phyloP scores from a whole-genome alignment of 1,139 yeast genomes.

The Pichia cactophila region DNA sequence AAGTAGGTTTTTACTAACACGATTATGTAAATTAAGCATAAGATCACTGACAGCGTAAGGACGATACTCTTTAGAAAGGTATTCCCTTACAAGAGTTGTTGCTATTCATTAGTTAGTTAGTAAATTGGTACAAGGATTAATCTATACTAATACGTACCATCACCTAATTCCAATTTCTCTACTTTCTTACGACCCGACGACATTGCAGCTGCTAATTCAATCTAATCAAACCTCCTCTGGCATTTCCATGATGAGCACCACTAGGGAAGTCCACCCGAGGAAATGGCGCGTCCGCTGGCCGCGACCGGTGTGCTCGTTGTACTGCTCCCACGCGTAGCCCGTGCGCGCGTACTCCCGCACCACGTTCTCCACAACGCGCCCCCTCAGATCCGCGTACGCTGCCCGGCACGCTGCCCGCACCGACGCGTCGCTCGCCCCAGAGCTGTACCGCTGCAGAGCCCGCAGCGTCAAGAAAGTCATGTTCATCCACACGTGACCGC shows the following conservation, averaged over 20 bases:
- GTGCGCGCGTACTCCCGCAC: constrained; percentile 65
- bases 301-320: constrained; percentile 66
- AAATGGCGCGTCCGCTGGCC: constrained; percentile 85
- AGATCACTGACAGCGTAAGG: constrained; percentile 36
- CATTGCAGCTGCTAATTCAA: no score
- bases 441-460: no score
- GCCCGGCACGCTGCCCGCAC: background rate
- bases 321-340: constrained; percentile 90
- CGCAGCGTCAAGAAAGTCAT: constrained; percentile 57
- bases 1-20: constrained; percentile 28
- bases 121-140: background rate
- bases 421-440: no score
- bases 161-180: constrained; percentile 6
- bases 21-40: constrained; percentile 32
- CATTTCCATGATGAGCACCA: constrained; percentile 75
- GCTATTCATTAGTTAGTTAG: constrained; percentile 5
- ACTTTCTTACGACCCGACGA: constrained; percentile 6
- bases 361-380: constrained; percentile 34
- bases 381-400: background rate
- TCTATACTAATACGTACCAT: constrained; percentile 10
- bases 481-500: constrained; percentile 91
- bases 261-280: constrained; percentile 89
- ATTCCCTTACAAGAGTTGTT: constrained; percentile 19
- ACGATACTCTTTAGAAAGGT: constrained; percentile 33
- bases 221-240: constrained; percentile 35